Percentiles rank a stretch among this genome's conserved stretches.
Conservation (phyloP, 2,329 filamentous ascomycete species). For the Aspergillus flavus region DNA sequence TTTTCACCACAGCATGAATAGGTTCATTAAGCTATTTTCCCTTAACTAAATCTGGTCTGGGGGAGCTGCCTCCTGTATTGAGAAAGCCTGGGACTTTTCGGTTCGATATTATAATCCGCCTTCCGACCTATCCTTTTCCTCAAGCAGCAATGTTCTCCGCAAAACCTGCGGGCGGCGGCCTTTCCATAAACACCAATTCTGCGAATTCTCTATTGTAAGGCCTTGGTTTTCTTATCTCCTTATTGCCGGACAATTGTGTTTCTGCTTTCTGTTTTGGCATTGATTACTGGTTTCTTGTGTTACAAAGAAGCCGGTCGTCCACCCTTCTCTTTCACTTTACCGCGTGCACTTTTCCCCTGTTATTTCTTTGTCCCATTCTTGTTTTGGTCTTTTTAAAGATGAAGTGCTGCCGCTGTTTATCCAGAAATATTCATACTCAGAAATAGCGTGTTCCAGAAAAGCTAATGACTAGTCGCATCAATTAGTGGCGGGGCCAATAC, state of each 20-base stretch:
- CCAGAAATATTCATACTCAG: neutral
- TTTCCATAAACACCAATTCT: constrained; percentile 58
- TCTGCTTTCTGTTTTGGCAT: neutral
- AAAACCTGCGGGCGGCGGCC: constrained; percentile 40
- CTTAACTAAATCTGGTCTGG: too few relatives aligned
- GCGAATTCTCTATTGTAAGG: constrained; percentile 53
- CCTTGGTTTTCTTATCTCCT: neutral
- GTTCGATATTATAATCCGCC: too few relatives aligned
- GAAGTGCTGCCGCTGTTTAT: neutral
- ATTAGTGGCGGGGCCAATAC: constrained; percentile 31
- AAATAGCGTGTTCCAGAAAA: neutral
- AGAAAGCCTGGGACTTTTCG: neutral
- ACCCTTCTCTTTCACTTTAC: neutral
- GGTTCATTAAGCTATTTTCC: neutral
- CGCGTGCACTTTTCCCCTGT: neutral
- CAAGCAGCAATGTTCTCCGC: constrained; percentile 36
- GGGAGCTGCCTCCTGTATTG: too few relatives aligned
- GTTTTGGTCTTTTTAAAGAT: neutral
- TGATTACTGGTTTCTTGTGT: neutral
- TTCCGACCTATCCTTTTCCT: neutral
- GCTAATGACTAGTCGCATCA: constrained; percentile 10
- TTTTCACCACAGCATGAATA: constrained; percentile 5
- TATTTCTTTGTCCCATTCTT: neutral
- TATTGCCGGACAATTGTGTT: neutral
- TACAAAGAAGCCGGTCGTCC: neutral